Base-by-base conservation (phyloP, 176 grass and related monocot genomes). In the Lolium perenne region DNA sequence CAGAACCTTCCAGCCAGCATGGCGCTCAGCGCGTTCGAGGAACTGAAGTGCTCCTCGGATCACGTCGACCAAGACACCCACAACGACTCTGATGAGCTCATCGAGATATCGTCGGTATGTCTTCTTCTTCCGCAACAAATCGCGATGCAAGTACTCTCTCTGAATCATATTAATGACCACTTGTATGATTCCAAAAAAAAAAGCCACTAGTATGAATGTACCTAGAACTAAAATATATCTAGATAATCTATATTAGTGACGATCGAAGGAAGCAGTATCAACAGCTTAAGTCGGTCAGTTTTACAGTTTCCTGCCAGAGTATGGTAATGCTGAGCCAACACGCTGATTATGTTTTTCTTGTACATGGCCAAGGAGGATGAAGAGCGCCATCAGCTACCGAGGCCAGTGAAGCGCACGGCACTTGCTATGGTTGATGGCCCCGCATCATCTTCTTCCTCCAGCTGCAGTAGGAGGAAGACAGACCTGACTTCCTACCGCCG, bases 51-150 rank as follows among this genome's bases (percentile, higher is more conserved):
- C 43, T 88, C 82, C 55, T 73, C 88, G 62, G 90, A 74, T 71
- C 83, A 91, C 48, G 63, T 66, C 63, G 90, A 93, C 80, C 88
- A 72, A 25, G 80, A 87, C 25, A 66, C 23, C 48, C 70, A 69
- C 15, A 82, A 88, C 45, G 87, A 91, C 38, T 84, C 82, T 3
- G 74, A 93, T 53, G 93, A 95, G 60, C 29, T 82, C 12, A 61
- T 87, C 10, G 89, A 92, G 58, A 91, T 49, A 77, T 92, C 95
- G 10, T 91, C 95, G 22, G 95, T 98, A 85, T 1, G 76, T 55
- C 47, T 21, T 79, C 62, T 84, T n/a, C 80, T 69, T 13, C 38
- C 76, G 38, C 43, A 72, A 11, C 56, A 17, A 65, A 86, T 64
- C 0, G 18, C 20, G 10, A 15, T 12, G 13, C 38, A 78, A 35